Conservation (phyloP, 2,329 filamentous ascomycete genomes). For the Chlorencoelia australis region DNA sequence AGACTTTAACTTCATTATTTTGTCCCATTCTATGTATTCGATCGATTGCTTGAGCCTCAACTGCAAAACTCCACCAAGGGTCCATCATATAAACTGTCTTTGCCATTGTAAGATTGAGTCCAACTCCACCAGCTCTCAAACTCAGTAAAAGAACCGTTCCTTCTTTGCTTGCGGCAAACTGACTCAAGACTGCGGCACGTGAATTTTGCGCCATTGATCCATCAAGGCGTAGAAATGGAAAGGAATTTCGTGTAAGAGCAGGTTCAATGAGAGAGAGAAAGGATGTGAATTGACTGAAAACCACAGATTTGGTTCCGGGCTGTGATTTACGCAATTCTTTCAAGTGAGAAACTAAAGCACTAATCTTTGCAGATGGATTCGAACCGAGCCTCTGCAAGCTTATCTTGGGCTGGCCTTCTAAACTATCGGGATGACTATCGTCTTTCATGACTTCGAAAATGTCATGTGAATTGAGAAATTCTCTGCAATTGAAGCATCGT, state of each 20-base stretch:
- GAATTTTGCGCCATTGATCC: slow-evolving; percentile 81
- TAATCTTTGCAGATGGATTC: slow-evolving; percentile 79
- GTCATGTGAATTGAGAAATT: slow-evolving; percentile 70
- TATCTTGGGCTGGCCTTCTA: slow-evolving; percentile 40
- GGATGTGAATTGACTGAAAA: slow-evolving; percentile 96
- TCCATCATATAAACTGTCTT: slow-evolving; percentile 98
- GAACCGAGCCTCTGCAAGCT: slow-evolving; percentile 50
- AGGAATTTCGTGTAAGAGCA: slow-evolving; percentile 59
- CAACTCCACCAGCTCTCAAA: slow-evolving; percentile 83
- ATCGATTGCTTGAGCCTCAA: slow-evolving; percentile 95
- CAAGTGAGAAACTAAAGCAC: slow-evolving; percentile 66
- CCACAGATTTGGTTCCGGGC: slow-evolving; percentile 72
- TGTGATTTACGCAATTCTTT: slow-evolving; percentile 55
- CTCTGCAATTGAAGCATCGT: slow-evolving; percentile 84
- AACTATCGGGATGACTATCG: slow-evolving; percentile 45
- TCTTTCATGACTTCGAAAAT: slow-evolving; percentile 88
- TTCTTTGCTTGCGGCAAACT: slow-evolving; percentile 54
- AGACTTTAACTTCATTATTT: slow-evolving; percentile 72
- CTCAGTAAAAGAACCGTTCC: slow-evolving; percentile 74
- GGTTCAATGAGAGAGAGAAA: slow-evolving; percentile 88
- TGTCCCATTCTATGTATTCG: slow-evolving; percentile 97
- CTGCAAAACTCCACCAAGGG: slow-evolving; percentile 97
- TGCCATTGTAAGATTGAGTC: slow-evolving; percentile 82
- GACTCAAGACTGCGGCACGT: slow-evolving; percentile 64
- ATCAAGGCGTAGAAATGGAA: slow-evolving; percentile 79